A percentile compares a stretch with the other conserved stretches of the same genome.
phyloP scores from a whole-genome alignment of 768 basidiomycete genomes.

The Leccinellum luteum region DNA sequence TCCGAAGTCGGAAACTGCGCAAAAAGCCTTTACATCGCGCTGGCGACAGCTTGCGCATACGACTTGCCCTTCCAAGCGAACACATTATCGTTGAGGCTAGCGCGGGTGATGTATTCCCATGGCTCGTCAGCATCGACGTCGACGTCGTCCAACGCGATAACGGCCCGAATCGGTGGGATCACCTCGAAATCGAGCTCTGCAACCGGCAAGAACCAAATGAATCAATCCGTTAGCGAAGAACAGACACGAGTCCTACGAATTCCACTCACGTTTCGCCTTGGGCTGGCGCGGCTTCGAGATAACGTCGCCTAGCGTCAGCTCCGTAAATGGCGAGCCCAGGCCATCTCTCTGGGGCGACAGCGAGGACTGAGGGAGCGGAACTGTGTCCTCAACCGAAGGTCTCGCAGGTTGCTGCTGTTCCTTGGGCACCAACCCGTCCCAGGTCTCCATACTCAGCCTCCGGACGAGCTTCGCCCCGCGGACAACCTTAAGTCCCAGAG shows the following conservation, averaged over 20 bases:
- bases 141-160: slow-evolving; percentile 31
- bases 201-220: background rate
- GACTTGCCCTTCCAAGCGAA: slow-evolving; percentile 32
- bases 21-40: slow-evolving; percentile 18
- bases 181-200: slow-evolving; percentile 30
- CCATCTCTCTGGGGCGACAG: slow-evolving; percentile 3
- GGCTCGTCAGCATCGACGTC: slow-evolving; percentile 28
- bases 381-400: background rate
- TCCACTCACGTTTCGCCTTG: slow-evolving; percentile 26
- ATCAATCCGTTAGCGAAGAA: background rate
- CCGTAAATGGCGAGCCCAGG: slow-evolving; percentile 9
- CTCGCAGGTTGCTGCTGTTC: background rate
- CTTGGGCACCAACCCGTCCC: slow-evolving; percentile 26
- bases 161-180: slow-evolving; percentile 29
- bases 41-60: slow-evolving; percentile 29
- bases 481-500: slow-evolving; percentile 19
- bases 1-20: background rate
- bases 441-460: slow-evolving; percentile 27
- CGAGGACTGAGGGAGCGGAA: too few relatives aligned
- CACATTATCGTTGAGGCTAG: slow-evolving; percentile 26
- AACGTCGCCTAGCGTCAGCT: slow-evolving; percentile 28
- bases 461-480: slow-evolving; percentile 19
- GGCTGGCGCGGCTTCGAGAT: slow-evolving; percentile 21
- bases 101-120: slow-evolving; percentile 33
- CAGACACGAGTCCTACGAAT: background rate